Percentiles rank a stretch among this genome's conserved stretches.
Evolutionary conservation across 257 asterid genomes (phyloP).

Genomic region (Solanum clarkiae): DNA sequence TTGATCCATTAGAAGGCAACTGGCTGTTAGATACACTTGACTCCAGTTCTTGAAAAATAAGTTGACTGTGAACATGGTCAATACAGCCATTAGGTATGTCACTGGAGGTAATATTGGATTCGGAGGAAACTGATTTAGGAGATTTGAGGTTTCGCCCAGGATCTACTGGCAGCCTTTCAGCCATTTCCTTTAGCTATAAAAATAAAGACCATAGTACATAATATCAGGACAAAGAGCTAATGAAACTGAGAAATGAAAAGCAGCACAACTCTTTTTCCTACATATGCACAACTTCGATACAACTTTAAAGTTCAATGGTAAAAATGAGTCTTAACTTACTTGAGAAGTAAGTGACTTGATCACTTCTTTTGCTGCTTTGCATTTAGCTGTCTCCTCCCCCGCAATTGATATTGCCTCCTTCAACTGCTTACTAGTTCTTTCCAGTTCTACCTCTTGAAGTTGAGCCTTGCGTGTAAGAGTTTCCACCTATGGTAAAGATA

Average conservation of each 20-base stretch:
- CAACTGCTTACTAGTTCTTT: constrained; percentile 66
- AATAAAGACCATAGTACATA: constrained; percentile 1
- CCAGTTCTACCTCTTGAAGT: constrained; percentile 71
- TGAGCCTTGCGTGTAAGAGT: constrained; percentile 64
- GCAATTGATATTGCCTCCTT: constrained; percentile 81
- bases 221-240: constrained; percentile 1
- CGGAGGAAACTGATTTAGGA: constrained; percentile 39
- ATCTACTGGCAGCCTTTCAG: constrained; percentile 94
- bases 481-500: constrained; percentile 46
- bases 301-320: neutral
- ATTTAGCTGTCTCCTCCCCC: constrained; percentile 87
- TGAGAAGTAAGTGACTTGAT: constrained; percentile 90
- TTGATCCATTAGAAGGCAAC: constrained; percentile 46
- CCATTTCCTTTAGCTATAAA: constrained; percentile 87
- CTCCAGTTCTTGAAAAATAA: constrained; percentile 42
- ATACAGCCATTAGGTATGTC: constrained; percentile 39
- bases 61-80: constrained; percentile 43
- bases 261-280: neutral
- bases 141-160: constrained; percentile 64
- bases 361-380: constrained; percentile 98
- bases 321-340: constrained; percentile 25
- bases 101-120: constrained; percentile 27
- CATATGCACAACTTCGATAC: neutral
- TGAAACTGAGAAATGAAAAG: neutral
- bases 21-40: constrained; percentile 39